A percentile compares a stretch with the other conserved stretches of the same genome.
Evolutionary conservation across 495 filamentous ascomycete species (phyloP).

Genomic region (Acidiella bohemica): DNA sequence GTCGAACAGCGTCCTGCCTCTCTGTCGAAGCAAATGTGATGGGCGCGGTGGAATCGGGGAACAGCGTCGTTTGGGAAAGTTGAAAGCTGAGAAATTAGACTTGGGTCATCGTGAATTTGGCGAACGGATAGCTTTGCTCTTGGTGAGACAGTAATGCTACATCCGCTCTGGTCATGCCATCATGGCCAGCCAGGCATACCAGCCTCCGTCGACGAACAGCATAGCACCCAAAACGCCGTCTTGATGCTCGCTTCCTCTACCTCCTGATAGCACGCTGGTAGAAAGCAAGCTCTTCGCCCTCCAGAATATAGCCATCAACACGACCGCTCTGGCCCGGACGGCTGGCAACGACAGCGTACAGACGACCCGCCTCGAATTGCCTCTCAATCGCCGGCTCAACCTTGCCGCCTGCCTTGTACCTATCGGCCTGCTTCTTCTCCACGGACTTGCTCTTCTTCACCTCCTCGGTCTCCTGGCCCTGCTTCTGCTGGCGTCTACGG

Average conservation of each 20-base stretch:
- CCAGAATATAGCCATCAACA: constrained; percentile 91
- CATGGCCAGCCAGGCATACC: too few species aligned
- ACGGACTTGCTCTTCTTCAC: constrained; percentile 82
- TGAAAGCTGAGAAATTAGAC: too few species aligned
- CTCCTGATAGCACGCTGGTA: constrained; percentile 97
- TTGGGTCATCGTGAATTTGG: too few species aligned
- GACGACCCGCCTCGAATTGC: constrained; percentile 96
- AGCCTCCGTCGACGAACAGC: too few species aligned
- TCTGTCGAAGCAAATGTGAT: too few species aligned
- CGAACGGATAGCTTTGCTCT: too few species aligned
- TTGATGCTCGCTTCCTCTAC: constrained; percentile 41
- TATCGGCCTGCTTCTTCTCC: constrained; percentile 86
- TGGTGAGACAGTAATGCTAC: too few species aligned
- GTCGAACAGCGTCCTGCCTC: too few species aligned
- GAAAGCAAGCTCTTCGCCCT: constrained; percentile 98
- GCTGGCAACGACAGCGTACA: constrained; percentile 82
- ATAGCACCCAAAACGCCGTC: neutral
- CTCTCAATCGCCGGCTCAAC: constrained; percentile 83
- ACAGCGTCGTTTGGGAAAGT: too few species aligned
- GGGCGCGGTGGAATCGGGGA: too few species aligned
- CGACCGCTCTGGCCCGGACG: constrained; percentile 94
- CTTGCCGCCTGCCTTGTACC: constrained; percentile 69
- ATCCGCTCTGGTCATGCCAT: too few species aligned
- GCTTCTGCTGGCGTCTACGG: constrained; percentile 70
- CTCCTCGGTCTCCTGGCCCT: constrained; percentile 43